Percentiles rank a stretch among this genome's conserved stretches.
Evolutionary conservation across 2,329 filamentous ascomycete species (phyloP).

Genomic region (Fusarium illudens): DNA sequence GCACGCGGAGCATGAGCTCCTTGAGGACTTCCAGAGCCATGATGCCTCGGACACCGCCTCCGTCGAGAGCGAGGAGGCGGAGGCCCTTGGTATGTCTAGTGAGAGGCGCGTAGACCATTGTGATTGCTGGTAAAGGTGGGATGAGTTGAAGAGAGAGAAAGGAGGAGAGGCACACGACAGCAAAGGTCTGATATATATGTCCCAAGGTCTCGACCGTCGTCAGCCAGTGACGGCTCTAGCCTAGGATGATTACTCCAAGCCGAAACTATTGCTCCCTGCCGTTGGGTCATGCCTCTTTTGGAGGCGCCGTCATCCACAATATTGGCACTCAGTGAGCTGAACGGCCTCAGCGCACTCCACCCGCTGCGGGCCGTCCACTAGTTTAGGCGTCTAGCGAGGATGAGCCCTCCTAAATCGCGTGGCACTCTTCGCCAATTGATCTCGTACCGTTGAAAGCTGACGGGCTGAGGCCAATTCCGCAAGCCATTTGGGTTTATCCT

Average conservation of each 20-base stretch:
- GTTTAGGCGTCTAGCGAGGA: not conserved
- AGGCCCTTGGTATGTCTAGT: conserved; percentile 12
- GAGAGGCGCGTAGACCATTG: not conserved
- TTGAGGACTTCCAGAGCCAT: not conserved
- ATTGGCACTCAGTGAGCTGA: not conserved
- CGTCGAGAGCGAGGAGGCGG: conserved; percentile 11
- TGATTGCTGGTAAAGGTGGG: not conserved
- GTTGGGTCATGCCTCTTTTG: not conserved
- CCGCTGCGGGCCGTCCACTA: not conserved
- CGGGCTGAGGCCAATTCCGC: not conserved
- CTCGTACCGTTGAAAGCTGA: not conserved
- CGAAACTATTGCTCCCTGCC: not conserved
- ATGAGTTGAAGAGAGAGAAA: not conserved
- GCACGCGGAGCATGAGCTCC: conserved; percentile 6
- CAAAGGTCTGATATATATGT: not conserved
- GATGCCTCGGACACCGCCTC: conserved; percentile 18
- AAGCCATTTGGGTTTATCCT: not conserved
- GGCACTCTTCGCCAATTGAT: not conserved
- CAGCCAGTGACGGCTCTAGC: not conserved
- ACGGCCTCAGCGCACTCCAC: not conserved
- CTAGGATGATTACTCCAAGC: not conserved
- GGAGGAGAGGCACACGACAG: not conserved
- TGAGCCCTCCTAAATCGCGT: not conserved
- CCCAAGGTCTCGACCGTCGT: not conserved
- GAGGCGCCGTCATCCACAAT: not conserved